A percentile compares a stretch with the other conserved stretches of the same genome.
Evolutionary conservation across 495 filamentous ascomycete species (phyloP).

Genomic region (Neurospora sp.): DNA sequence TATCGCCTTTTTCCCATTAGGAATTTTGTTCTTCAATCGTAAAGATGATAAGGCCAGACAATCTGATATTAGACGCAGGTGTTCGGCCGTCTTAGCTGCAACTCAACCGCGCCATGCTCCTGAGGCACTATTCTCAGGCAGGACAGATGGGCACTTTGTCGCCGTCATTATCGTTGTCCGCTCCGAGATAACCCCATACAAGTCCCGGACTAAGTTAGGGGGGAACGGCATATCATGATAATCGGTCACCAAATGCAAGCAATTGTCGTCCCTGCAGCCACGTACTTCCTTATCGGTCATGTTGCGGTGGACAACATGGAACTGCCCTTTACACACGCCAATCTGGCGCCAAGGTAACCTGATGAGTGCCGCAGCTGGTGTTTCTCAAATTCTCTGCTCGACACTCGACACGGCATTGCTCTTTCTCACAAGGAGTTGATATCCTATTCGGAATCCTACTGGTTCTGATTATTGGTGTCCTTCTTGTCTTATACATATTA

Average conservation of each 20-base stretch:
- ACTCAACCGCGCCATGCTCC: background rate
- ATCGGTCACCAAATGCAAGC: background rate
- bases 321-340: background rate
- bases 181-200: background rate
- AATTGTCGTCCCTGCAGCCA: background rate
- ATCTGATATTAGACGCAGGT: background rate
- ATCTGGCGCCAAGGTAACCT: background rate
- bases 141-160: background rate
- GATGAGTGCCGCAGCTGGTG: background rate
- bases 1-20: constrained; percentile 29
- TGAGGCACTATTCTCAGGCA: background rate
- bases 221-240: background rate
- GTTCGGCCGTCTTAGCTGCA: background rate
- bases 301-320: background rate
- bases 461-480: background rate
- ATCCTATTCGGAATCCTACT: background rate
- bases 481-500: constrained; percentile 2
- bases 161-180: background rate
- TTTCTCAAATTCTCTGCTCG: background rate
- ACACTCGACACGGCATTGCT: background rate
- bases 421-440: background rate
- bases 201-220: background rate
- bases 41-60: constrained; percentile 21
- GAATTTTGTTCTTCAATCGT: constrained; percentile 25
- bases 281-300: background rate